These are phyloP conservation scores for Taxillus chinensis DNA, from an alignment of 164 flowering plant species.

Conservation along the genomic window DNA sequence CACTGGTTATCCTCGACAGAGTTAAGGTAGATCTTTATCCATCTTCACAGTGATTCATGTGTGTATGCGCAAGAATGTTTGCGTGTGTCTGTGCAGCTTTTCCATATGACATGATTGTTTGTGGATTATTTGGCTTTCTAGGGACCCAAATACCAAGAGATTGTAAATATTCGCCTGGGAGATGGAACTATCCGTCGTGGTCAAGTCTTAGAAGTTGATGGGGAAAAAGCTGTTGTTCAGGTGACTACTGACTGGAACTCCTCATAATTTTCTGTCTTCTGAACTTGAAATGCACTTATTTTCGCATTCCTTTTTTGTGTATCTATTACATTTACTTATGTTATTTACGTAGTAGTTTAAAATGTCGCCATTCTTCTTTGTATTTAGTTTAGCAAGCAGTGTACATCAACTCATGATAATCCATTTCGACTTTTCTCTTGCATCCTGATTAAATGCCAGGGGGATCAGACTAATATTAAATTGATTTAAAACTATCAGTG, in stretches of 20 bases:
- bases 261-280: not conserved
- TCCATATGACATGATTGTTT: not conserved
- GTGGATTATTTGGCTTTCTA: constrained; percentile 12
- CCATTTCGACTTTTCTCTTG: no score
- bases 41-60: not conserved
- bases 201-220: constrained; percentile 97
- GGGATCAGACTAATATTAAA: no score
- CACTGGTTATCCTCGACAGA: constrained; percentile 93
- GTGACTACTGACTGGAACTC: constrained; percentile 16
- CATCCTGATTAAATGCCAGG: no score
- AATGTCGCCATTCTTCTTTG: no score
- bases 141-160: constrained; percentile 97
- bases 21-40: constrained; percentile 60
- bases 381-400: no score
- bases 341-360: not conserved
- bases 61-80: not conserved
- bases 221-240: constrained; percentile 99
- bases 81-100: not conserved
- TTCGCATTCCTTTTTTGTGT: not conserved
- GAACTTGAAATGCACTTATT: not conserved
- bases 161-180: constrained; percentile 91
- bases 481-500: no score
- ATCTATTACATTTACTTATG: not conserved
- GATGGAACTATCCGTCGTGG: constrained; percentile 95
- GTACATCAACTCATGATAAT: no score